Conservation (phyloP, 2,329 filamentous ascomycete species). For the Claviceps sp. region DNA sequence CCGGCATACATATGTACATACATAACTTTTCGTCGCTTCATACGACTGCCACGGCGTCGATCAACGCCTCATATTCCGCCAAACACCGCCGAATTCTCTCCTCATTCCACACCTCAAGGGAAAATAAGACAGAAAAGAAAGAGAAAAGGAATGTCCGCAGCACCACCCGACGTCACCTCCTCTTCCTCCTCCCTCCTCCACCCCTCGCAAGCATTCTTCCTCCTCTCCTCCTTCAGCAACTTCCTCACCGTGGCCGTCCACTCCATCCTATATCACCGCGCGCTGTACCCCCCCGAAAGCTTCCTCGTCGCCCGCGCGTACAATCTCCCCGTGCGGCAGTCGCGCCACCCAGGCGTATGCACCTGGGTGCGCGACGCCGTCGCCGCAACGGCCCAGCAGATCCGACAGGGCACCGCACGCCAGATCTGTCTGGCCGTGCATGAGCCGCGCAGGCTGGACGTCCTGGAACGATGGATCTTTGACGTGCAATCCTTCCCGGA, state of each 20-base stretch:
- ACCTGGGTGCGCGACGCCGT: constrained; percentile 75
- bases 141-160: not conserved
- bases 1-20: too few species aligned
- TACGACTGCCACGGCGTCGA: too few species aligned
- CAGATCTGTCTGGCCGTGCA: constrained; percentile 37
- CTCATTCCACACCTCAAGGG: not conserved
- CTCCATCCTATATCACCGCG: constrained; percentile 71
- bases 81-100: too few species aligned
- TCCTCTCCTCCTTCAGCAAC: constrained; percentile 58
- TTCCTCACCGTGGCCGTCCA: constrained; percentile 78
- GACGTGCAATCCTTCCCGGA: constrained; percentile 39
- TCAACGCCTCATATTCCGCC: too few species aligned
- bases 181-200: constrained; percentile 15
- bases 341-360: constrained; percentile 73
- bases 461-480: constrained; percentile 50
- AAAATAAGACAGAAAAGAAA: not conserved
- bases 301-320: constrained; percentile 72
- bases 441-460: constrained; percentile 20
- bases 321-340: constrained; percentile 74
- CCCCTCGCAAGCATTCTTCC: constrained; percentile 22
- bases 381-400: constrained; percentile 54
- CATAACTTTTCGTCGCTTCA: too few species aligned
- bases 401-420: constrained; percentile 41
- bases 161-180: not conserved
- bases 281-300: constrained; percentile 62